Evolutionary conservation across 805 yeast species (phyloP).

Genomic region (Zygosaccharomyces bisporus): DNA sequence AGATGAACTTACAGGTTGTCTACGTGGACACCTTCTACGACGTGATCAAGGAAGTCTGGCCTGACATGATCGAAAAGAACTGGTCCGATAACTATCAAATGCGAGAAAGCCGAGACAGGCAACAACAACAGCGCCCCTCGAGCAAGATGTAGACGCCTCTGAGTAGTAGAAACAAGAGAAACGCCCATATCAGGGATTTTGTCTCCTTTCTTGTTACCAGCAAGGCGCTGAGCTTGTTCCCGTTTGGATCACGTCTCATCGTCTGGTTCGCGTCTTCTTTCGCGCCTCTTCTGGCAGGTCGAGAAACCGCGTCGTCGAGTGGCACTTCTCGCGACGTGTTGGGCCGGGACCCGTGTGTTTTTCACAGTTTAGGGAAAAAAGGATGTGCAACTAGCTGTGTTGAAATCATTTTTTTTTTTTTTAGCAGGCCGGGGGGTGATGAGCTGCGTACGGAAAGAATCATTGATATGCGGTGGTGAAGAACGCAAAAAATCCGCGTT

Average conservation of each 20-base stretch:
- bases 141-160: neutral
- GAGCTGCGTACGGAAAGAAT: neutral
- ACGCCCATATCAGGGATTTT: too few species aligned
- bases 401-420: neutral
- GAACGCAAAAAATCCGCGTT: constrained; percentile 4
- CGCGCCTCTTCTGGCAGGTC: neutral
- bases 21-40: constrained; percentile 80
- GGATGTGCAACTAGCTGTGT: neutral
- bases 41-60: constrained; percentile 70
- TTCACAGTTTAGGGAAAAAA: neutral
- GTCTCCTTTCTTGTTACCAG: too few species aligned
- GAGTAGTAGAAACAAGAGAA: neutral
- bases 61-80: constrained; percentile 11
- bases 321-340: neutral
- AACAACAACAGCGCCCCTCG: neutral
- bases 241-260: neutral
- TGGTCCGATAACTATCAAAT: neutral
- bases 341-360: neutral
- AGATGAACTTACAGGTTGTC: constrained; percentile 53
- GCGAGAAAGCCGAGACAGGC: neutral
- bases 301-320: neutral
- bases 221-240: too few species aligned
- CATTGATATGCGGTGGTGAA: neutral
- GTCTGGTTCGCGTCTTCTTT: neutral
- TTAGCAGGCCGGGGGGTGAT: neutral